phyloP scores from a whole-genome alignment of 2,329 filamentous ascomycete species.

The Lasiodiplodia citricola region DNA sequence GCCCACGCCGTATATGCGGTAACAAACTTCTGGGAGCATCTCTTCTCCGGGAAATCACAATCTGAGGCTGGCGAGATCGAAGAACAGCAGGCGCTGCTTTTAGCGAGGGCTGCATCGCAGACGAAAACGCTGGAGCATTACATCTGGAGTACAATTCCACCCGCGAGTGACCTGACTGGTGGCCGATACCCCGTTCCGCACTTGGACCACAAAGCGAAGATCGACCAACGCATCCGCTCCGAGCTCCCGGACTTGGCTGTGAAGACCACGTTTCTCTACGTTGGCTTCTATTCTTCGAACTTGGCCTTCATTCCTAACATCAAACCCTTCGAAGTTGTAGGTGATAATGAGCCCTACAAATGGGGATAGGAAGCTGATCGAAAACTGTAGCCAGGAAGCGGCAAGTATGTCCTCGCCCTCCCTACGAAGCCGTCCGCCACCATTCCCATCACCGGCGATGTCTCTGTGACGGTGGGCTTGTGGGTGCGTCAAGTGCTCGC shows the following conservation, averaged over 20 bases:
- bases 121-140: slow-evolving; percentile 50
- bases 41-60: slow-evolving; percentile 36
- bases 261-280: slow-evolving; percentile 38
- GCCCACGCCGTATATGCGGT: slow-evolving; percentile 30
- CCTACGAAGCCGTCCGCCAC: slow-evolving; percentile 35
- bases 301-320: slow-evolving; percentile 37
- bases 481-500: slow-evolving; percentile 38
- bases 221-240: slow-evolving; percentile 49
- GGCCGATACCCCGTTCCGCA: slow-evolving; percentile 47
- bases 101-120: slow-evolving; percentile 49
- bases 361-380: not conserved
- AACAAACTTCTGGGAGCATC: slow-evolving; percentile 31
- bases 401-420: slow-evolving; percentile 35
- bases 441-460: slow-evolving; percentile 37
- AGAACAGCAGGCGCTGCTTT: slow-evolving; percentile 47
- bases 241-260: slow-evolving; percentile 37
- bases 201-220: slow-evolving; percentile 50
- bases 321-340: slow-evolving; percentile 35
- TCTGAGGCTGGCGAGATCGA: slow-evolving; percentile 47
- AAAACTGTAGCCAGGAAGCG: slow-evolving; percentile 25
- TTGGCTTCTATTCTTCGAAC: slow-evolving; percentile 40
- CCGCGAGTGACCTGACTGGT: slow-evolving; percentile 36
- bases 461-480: slow-evolving; percentile 36
- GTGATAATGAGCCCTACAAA: not conserved
- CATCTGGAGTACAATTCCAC: slow-evolving; percentile 54